A percentile compares a stretch with the other conserved stretches of the same genome.
Evolutionary conservation across 2,329 filamentous ascomycete genomes (phyloP).

Genomic region (Blastomyces parvus): DNA sequence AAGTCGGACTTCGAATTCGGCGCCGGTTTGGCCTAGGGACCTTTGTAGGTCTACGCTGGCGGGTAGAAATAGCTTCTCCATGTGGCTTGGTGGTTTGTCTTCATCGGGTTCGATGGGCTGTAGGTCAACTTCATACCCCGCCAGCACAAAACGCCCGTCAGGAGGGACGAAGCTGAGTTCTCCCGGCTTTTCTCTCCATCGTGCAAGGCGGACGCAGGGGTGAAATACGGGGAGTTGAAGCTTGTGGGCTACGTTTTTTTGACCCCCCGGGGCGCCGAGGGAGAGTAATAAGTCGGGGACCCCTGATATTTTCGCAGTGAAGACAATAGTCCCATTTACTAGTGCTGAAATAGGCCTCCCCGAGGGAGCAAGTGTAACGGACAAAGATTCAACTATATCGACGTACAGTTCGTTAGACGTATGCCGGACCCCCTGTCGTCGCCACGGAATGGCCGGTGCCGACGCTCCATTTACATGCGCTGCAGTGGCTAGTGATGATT

Average conservation of each 20-base stretch:
- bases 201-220: conserved; percentile 81
- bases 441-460: conserved; percentile 65
- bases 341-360: conserved; percentile 79
- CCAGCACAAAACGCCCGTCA: conserved; percentile 85
- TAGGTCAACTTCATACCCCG: conserved; percentile 88
- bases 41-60: conserved; percentile 74
- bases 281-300: conserved; percentile 81
- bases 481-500: conserved; percentile 30
- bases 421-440: conserved; percentile 82
- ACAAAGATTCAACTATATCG: conserved; percentile 82
- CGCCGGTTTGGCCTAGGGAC: conserved; percentile 60
- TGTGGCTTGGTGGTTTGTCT: conserved; percentile 43
- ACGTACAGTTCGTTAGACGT: conserved; percentile 97
- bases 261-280: conserved; percentile 71
- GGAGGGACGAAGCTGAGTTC: conserved; percentile 94
- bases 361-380: conserved; percentile 81
- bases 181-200: conserved; percentile 80
- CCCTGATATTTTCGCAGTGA: conserved; percentile 89
- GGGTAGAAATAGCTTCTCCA: conserved; percentile 66
- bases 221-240: conserved; percentile 91
- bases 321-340: conserved; percentile 84
- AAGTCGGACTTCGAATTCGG: conserved; percentile 82
- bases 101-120: conserved; percentile 59
- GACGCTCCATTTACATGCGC: conserved; percentile 24
- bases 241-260: conserved; percentile 60